Percentiles rank a stretch among this genome's conserved stretches.
Conservation (phyloP, 2,329 filamentous ascomycete species). For the Hypoxylon sp. region DNA sequence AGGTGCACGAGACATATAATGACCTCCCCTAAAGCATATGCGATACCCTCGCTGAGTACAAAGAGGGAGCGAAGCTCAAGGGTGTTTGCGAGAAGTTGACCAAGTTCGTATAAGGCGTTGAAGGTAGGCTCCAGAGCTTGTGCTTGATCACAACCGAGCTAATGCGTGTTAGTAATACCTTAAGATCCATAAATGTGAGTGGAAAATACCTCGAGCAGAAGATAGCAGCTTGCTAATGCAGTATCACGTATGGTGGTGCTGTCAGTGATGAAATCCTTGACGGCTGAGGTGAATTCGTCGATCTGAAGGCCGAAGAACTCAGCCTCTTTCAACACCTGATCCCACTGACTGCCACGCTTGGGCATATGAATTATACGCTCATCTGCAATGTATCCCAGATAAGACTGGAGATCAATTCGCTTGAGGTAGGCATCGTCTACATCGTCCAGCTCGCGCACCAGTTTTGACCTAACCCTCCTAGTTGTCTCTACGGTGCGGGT, state of each 20-base stretch:
- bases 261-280: constrained; percentile 52
- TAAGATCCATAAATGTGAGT: neutral
- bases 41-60: constrained; percentile 53
- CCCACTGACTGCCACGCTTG: constrained; percentile 59
- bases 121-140: constrained; percentile 59
- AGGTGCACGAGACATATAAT: constrained; percentile 57
- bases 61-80: constrained; percentile 58
- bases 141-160: constrained; percentile 59
- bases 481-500: constrained; percentile 46
- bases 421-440: constrained; percentile 51
- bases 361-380: constrained; percentile 61
- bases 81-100: constrained; percentile 57
- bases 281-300: constrained; percentile 55
- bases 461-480: constrained; percentile 37
- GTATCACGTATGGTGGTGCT: constrained; percentile 51
- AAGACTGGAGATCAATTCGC: constrained; percentile 51
- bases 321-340: constrained; percentile 58
- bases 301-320: constrained; percentile 61
- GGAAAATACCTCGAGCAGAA: constrained; percentile 58
- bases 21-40: constrained; percentile 54
- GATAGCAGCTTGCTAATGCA: constrained; percentile 57
- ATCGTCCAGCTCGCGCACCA: constrained; percentile 51
- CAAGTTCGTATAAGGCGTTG: constrained; percentile 58
- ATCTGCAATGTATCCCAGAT: constrained; percentile 58
- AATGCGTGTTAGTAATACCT: constrained; percentile 11